Percentiles rank a stretch among this genome's conserved stretches.
These are phyloP conservation scores for Biscogniauxia sp. DNA, from an alignment of 2,329 filamentous ascomycete genomes.

Conservation along the genomic window DNA sequence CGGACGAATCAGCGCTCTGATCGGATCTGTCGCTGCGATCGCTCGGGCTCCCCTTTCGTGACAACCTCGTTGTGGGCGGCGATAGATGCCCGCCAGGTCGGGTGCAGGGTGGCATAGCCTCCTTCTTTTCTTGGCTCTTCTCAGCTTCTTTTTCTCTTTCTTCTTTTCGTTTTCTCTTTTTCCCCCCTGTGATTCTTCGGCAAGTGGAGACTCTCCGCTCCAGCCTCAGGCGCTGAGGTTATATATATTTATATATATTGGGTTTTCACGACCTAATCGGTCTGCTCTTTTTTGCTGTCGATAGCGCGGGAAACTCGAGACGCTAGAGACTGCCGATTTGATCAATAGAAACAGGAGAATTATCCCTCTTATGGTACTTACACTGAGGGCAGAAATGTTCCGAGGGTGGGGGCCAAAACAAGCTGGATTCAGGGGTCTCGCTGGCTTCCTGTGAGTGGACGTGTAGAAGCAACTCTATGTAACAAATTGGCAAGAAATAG, in stretches of 20 bases:
- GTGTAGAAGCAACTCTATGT: not conserved
- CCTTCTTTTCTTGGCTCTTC: not conserved
- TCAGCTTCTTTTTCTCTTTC: too few species aligned
- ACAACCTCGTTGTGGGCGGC: conserved; percentile 9
- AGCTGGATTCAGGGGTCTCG: not conserved
- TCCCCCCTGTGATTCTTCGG: too few species aligned
- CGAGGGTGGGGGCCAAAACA: not conserved
- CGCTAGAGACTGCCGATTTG: not conserved
- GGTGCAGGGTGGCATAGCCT: conserved; percentile 1
- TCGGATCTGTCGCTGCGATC: conserved; percentile 15
- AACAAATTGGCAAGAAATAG: not conserved
- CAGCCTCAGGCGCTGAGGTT: not conserved
- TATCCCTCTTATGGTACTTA: not conserved
- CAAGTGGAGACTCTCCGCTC: not conserved
- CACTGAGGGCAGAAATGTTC: not conserved
- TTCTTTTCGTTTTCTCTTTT: too few species aligned
- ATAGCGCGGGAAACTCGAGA: not conserved
- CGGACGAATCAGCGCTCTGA: conserved; percentile 17
- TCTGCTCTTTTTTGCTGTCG: not conserved
- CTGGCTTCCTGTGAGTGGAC: not conserved
- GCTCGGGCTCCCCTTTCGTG: conserved; percentile 16
- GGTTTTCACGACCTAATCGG: not conserved
- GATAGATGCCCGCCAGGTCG: conserved; percentile 6
- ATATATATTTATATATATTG: not conserved
- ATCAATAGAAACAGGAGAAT: not conserved